Conservation (phyloP, 192 early-diverging fungal genomes). For the Backusella liffmaniae region DNA sequence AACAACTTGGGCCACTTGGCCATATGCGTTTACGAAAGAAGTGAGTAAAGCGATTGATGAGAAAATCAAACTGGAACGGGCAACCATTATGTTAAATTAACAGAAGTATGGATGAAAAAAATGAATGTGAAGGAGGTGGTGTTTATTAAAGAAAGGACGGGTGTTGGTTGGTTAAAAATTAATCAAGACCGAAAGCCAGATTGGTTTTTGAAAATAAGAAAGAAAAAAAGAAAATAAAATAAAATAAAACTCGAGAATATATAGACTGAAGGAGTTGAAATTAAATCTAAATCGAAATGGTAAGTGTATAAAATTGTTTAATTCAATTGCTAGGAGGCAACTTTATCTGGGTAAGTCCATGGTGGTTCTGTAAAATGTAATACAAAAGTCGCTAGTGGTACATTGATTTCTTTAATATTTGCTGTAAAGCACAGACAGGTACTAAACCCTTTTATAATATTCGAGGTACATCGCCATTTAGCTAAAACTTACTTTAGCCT, state of each 20-base stretch:
- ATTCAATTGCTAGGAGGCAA: neutral
- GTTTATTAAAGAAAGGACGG: neutral
- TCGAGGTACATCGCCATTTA: neutral
- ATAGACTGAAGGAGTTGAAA: constrained; percentile 10
- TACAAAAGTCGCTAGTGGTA: neutral
- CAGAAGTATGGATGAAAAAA: neutral
- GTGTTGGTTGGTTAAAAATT: neutral
- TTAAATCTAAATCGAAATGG: constrained; percentile 4
- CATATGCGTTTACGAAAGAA: constrained; percentile 6
- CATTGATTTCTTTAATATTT: neutral
- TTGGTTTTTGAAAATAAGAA: neutral
- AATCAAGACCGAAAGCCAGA: neutral
- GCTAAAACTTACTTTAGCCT: neutral
- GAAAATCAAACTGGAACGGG: constrained; percentile 11
- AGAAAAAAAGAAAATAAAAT: constrained; percentile 3
- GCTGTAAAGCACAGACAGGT: neutral
- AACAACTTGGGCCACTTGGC: constrained; percentile 28
- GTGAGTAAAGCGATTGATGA: neutral
- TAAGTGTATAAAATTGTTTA: constrained; percentile 3
- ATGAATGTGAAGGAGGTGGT: neutral
- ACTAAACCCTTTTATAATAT: neutral
- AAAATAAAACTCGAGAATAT: neutral
- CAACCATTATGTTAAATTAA: constrained; percentile 4
- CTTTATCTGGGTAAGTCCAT: neutral
- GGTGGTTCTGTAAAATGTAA: neutral